Conservation (phyloP, 2,329 filamentous ascomycete species). For the Microdochium nivale region DNA sequence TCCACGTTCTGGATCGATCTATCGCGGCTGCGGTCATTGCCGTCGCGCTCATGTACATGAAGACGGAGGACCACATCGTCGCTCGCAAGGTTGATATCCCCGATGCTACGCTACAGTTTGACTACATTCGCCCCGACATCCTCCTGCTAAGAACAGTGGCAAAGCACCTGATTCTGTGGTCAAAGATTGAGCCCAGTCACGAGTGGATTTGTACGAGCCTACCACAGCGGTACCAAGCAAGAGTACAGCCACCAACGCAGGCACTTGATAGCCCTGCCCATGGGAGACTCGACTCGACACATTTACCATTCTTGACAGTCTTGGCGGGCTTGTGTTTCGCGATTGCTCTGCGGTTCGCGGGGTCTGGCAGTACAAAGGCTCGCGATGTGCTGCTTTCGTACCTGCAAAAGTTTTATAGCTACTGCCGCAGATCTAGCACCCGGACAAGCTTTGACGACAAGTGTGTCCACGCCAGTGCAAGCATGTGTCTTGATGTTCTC, state of each 20-base stretch:
- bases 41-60: conserved; percentile 90
- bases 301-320: conserved; percentile 90
- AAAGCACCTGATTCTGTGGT: conserved; percentile 90
- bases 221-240: conserved; percentile 57
- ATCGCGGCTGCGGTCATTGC: conserved; percentile 91
- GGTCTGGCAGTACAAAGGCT: conserved; percentile 60
- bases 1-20: conserved; percentile 87
- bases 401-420: conserved; percentile 76
- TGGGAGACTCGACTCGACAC: conserved; percentile 58
- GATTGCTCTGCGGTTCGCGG: conserved; percentile 65
- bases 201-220: conserved; percentile 71
- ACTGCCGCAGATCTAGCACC: conserved; percentile 41
- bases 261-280: conserved; percentile 23
- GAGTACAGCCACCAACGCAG: conserved; percentile 51
- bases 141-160: conserved; percentile 84
- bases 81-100: conserved; percentile 91
- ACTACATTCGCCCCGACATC: conserved; percentile 90
- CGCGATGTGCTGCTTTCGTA: conserved; percentile 78
- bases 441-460: conserved; percentile 66
- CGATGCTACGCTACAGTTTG: conserved; percentile 82
- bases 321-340: conserved; percentile 81
- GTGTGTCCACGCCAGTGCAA: conserved; percentile 70
- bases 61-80: conserved; percentile 79
- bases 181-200: conserved; percentile 62
- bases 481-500: conserved; percentile 85